Base-by-base conservation (phyloP, 495 filamentous ascomycete genomes). In the Penicillium argentinense region DNA sequence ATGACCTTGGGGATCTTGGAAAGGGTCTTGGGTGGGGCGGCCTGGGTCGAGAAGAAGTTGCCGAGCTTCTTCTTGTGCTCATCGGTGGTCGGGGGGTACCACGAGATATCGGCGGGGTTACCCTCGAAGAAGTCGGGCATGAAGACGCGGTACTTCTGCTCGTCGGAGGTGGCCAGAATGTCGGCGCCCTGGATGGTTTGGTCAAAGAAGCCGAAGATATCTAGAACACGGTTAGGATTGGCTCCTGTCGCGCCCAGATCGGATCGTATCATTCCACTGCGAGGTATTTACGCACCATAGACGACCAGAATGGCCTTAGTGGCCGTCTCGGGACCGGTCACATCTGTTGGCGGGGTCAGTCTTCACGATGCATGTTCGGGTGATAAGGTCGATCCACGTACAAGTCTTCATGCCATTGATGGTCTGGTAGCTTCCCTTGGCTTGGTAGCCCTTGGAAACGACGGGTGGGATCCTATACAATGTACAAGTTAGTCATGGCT, bases 31-130 rank as follows among this genome's bases (percentile, higher is more conserved):
- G 73, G 72, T 0, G 87, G 82, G 0, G 81, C 78, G 16, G 81
- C 87, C 53, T 81, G 72, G 51, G 77, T 86, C 44, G 74, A 61
- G 74, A 97, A 91, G 80, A 93, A 97, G 19, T 74, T 75, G 39
- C 80, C 79, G 5, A 98, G 72, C 47, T 78, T 81, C 73, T 87
- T 63, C 63, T 82, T 75, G 74, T 96, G 89, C 60, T 96, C 89
- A 14, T 84, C 71, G 37, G 73, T 96, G 66, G 87, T 75, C 16
- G 91, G 87, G 0, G 91, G 91, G 73, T 85, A 88, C 73, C 72
- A 72, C 36, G 63, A 60, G 42, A 67, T 68, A 21, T 70, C 59
- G 37, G 72, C 68, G 17, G 75, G 75, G 17, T 64, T 60, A 49
- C 75, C 76, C 36, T 77, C 63, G 59, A 80, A 80, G 56, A 80